These are phyloP conservation scores for Naganishia albida DNA, from an alignment of 1,284 basidiomycete genomes.

Conservation along the genomic window DNA sequence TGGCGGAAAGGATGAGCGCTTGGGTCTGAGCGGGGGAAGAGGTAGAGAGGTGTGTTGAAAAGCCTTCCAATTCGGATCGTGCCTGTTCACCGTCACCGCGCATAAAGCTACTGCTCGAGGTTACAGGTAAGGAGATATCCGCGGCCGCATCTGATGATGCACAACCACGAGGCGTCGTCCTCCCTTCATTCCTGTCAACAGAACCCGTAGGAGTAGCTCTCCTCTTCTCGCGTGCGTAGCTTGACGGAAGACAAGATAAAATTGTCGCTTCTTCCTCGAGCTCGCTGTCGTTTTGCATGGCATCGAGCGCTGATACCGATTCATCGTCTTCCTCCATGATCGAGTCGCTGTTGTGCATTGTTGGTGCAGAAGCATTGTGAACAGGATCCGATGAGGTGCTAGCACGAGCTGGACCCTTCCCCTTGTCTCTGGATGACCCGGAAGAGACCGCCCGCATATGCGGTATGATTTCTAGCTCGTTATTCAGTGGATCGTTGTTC, in stretches of 20 bases:
- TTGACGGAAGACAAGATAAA: not conserved
- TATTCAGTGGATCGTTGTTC: no score
- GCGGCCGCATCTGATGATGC: not conserved
- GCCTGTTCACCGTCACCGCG: not conserved
- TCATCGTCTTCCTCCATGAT: no score
- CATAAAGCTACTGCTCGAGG: not conserved
- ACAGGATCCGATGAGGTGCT: no score
- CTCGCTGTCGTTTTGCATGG: not conserved
- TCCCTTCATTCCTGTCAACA: not conserved
- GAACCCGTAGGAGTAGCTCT: not conserved
- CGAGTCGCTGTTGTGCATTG: no score
- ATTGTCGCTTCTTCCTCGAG: not conserved
- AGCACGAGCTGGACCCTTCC: no score
- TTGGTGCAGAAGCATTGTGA: no score
- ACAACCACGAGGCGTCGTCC: not conserved
- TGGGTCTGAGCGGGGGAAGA: not conserved
- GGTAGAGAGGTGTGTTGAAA: not conserved
- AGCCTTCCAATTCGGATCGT: not conserved
- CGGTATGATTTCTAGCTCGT: no score
- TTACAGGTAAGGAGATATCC: not conserved
- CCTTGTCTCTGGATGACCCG: no score
- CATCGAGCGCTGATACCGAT: no score
- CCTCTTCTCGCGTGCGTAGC: not conserved
- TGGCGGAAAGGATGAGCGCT: constrained; percentile 2
- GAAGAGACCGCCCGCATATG: no score